Conservation (phyloP, 2,329 filamentous ascomycete genomes). For the Cordyceps cicadae region DNA sequence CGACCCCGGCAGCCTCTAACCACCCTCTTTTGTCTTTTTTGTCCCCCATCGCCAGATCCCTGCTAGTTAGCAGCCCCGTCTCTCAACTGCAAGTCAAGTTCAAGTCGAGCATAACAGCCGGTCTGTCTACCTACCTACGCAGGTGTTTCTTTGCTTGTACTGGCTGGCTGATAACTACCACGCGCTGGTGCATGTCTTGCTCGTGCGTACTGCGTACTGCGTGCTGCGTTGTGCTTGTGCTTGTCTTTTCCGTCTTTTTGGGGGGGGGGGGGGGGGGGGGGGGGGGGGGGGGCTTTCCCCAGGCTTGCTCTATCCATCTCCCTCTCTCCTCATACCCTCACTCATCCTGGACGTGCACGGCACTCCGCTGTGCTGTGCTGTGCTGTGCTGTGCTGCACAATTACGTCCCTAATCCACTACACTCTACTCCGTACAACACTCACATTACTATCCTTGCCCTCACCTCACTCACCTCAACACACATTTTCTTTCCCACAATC, state of each 20-base stretch:
- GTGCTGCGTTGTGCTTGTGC: slow-evolving; percentile 8
- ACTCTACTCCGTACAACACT: background rate
- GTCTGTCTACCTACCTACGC: no score
- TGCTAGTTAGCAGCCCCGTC: slow-evolving; percentile 1
- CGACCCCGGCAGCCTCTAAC: slow-evolving; percentile 3
- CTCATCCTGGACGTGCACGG: background rate
- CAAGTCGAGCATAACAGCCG: background rate
- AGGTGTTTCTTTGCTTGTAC: background rate
- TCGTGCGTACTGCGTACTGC: background rate
- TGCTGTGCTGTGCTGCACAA: slow-evolving; percentile 3
- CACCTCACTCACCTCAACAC: slow-evolving; percentile 1
- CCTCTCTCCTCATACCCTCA: background rate
- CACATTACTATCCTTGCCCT: background rate
- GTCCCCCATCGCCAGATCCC: slow-evolving; percentile 9
- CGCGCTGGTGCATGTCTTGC: background rate
- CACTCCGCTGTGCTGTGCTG: slow-evolving; percentile 3
- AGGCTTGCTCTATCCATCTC: background rate
- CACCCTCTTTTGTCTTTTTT: background rate
- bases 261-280: no score
- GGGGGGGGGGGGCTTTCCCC: no score
- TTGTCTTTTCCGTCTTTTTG: background rate
- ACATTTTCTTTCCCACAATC: background rate
- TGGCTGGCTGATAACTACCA: background rate
- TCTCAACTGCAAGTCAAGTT: background rate
- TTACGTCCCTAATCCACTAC: slow-evolving; percentile 1